These are phyloP conservation scores for Fusarium staphyleae DNA, from an alignment of 2,329 filamentous ascomycete genomes.

Conservation along the genomic window DNA sequence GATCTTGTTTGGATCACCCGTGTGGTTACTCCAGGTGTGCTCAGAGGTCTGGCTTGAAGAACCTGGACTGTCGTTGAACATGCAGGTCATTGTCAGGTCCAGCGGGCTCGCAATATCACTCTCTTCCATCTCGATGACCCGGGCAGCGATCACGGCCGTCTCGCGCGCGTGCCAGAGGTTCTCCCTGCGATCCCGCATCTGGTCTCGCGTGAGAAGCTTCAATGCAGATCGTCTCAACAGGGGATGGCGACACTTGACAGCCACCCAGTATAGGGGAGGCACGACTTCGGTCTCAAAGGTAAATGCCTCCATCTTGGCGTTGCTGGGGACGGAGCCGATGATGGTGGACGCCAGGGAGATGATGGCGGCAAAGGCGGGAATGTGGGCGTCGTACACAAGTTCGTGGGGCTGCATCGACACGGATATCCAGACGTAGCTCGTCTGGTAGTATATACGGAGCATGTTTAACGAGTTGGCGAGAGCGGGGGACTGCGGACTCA, in stretches of 20 bases:
- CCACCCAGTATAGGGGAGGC: conserved; percentile 52
- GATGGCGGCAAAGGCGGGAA: conserved; percentile 48
- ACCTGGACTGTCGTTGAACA: background rate
- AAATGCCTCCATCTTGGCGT: conserved; percentile 41
- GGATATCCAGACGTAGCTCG: conserved; percentile 46
- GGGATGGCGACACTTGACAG: conserved; percentile 51
- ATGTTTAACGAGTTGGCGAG: conserved; percentile 37
- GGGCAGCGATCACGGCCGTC: conserved; percentile 44
- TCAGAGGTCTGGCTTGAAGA: background rate
- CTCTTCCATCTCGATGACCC: conserved; percentile 50
- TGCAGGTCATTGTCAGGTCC: background rate
- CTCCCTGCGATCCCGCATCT: conserved; percentile 46
- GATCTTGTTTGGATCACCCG: conserved; percentile 6
- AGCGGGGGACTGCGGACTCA: conserved; percentile 25
- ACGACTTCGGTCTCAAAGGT: conserved; percentile 54
- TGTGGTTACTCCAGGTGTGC: background rate
- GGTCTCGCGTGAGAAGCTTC: conserved; percentile 44
- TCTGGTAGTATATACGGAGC: conserved; percentile 49
- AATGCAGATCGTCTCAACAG: conserved; percentile 50
- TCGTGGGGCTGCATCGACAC: conserved; percentile 43
- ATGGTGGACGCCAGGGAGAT: conserved; percentile 46
- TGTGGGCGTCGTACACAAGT: conserved; percentile 46
- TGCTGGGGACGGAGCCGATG: conserved; percentile 25
- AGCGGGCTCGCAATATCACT: background rate
- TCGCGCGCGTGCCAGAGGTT: conserved; percentile 50